Evolutionary conservation across 441 rosid species (phyloP).

Genomic region (Pelargonium cotyledonis): DNA sequence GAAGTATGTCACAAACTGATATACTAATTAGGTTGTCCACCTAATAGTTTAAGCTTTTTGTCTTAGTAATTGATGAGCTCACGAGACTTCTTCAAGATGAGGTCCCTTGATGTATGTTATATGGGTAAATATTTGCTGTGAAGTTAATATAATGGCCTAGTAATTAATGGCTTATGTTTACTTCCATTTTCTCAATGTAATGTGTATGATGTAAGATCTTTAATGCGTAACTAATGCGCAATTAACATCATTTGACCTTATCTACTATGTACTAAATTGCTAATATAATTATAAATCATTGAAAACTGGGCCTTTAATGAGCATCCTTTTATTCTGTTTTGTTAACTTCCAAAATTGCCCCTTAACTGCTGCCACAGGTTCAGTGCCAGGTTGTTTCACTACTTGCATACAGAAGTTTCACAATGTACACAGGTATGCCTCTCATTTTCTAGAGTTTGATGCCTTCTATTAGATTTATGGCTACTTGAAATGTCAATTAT

Average conservation of each 20-base stretch:
- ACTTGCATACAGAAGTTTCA: slow-evolving; percentile 2
- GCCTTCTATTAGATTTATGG: slow-evolving; percentile 18
- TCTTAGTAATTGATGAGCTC: too few species aligned
- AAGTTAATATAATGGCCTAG: too few species aligned
- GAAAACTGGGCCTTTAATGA: slow-evolving; percentile 2
- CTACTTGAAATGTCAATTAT: slow-evolving; percentile 12
- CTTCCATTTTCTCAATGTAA: neutral
- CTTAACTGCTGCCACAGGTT: slow-evolving; percentile 14
- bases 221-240: neutral
- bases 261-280: neutral
- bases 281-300: neutral
- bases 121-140: neutral
- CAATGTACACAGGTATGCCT: slow-evolving; percentile 4
- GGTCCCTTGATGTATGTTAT: neutral
- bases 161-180: neutral
- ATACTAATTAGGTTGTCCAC: too few species aligned
- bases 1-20: too few species aligned
- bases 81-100: neutral
- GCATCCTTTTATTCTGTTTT: slow-evolving; percentile 12
- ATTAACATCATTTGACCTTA: slow-evolving; percentile 3
- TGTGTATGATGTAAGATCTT: neutral
- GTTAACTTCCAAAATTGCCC: slow-evolving; percentile 18
- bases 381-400: slow-evolving; percentile 17
- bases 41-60: too few species aligned
- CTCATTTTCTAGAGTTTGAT: slow-evolving; percentile 11